Evolutionary conservation across 1,139 yeast genomes (phyloP).

Genomic region (Candida glucosophila): DNA sequence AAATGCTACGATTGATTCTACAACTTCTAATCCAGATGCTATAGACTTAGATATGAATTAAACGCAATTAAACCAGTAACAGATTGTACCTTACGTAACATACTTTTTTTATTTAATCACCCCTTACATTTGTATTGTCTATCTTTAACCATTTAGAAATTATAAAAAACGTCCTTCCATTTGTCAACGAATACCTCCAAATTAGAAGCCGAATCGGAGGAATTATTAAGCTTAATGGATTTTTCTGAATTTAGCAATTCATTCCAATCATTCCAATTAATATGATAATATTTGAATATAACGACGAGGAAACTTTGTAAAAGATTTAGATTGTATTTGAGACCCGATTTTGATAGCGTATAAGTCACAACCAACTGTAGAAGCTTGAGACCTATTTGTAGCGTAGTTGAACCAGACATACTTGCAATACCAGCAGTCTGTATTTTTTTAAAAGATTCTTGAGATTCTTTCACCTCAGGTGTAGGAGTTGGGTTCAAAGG

Average conservation of each 20-base stretch:
- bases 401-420: slow-evolving; percentile 15
- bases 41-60: slow-evolving; percentile 59
- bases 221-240: slow-evolving; percentile 31
- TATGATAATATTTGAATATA: slow-evolving; percentile 32
- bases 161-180: slow-evolving; percentile 26
- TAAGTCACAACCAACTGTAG: slow-evolving; percentile 29
- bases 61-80: too few relatives aligned
- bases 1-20: slow-evolving; percentile 1
- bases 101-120: too few relatives aligned
- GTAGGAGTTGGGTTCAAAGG: slow-evolving; percentile 2
- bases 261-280: slow-evolving; percentile 31
- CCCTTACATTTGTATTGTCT: too few relatives aligned
- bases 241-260: slow-evolving; percentile 27
- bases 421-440: slow-evolving; percentile 1
- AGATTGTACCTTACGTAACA: too few relatives aligned
- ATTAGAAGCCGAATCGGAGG: slow-evolving; percentile 23
- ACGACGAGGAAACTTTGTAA: slow-evolving; percentile 27
- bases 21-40: slow-evolving; percentile 49
- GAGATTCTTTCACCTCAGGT: slow-evolving; percentile 5
- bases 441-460: not conserved
- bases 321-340: slow-evolving; percentile 22
- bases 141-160: too few relatives aligned
- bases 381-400: slow-evolving; percentile 21
- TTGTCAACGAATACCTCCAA: slow-evolving; percentile 31
- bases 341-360: slow-evolving; percentile 25